These are phyloP conservation scores for Phialophora tarda DNA, from an alignment of 2,329 filamentous ascomycete genomes.

Conservation along the genomic window DNA sequence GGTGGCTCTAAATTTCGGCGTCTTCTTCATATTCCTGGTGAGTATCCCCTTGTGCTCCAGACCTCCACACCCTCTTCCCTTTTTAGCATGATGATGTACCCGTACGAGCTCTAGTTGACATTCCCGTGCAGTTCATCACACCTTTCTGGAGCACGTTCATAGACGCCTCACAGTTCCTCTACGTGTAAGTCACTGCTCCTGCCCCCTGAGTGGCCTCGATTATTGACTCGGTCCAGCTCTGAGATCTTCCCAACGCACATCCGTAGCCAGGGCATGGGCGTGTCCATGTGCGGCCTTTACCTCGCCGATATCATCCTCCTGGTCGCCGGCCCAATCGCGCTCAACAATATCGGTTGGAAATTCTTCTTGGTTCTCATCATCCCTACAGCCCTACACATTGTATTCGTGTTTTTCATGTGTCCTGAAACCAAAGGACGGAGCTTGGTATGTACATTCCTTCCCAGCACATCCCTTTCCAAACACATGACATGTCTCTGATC, in stretches of 20 bases:
- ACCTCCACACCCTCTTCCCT: neutral
- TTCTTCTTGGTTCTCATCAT: slow-evolving; percentile 49
- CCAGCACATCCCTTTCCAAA: neutral
- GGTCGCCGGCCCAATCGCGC: slow-evolving; percentile 44
- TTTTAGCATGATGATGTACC: neutral
- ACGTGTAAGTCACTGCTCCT: slow-evolving; percentile 52
- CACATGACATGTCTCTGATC: neutral
- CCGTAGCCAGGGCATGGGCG: slow-evolving; percentile 36
- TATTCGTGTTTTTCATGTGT: slow-evolving; percentile 46
- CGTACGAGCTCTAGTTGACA: neutral
- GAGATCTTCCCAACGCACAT: slow-evolving; percentile 38
- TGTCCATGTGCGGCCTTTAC: slow-evolving; percentile 42
- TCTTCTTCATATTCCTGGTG: slow-evolving; percentile 52
- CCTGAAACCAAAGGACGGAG: slow-evolving; percentile 47
- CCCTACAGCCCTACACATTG: slow-evolving; percentile 44
- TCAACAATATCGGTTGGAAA: slow-evolving; percentile 45
- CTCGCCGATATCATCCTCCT: slow-evolving; percentile 47
- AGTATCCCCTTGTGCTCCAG: slow-evolving; percentile 36
- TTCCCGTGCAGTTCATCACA: slow-evolving; percentile 24
- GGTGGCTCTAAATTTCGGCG: slow-evolving; percentile 46
- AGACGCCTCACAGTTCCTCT: slow-evolving; percentile 56
- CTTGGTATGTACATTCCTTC: slow-evolving; percentile 34
- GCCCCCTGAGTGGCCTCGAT: too few species aligned
- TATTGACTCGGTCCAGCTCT: slow-evolving; percentile 32
- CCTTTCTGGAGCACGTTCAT: slow-evolving; percentile 41